Evolutionary conservation across 495 filamentous ascomycete species (phyloP).

Genomic region (Aspergillus avenaceus): DNA sequence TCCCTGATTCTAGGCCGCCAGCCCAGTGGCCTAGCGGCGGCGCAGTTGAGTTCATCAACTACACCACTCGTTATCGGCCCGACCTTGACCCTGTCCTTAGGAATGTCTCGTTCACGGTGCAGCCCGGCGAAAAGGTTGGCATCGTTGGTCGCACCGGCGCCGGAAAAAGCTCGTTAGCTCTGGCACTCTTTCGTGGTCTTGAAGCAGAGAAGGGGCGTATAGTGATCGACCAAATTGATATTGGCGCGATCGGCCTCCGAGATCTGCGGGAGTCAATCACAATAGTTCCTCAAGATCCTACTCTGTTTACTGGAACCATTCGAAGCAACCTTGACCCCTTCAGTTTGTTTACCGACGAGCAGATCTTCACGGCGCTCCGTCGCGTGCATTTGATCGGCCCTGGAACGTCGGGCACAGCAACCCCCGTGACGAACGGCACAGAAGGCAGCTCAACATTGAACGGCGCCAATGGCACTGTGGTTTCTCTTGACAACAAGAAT

Average conservation of each 20-base stretch:
- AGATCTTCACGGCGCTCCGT: constrained; percentile 82
- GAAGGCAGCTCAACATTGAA: constrained; percentile 15
- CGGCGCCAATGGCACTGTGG: constrained; percentile 36
- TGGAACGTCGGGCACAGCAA: constrained; percentile 43
- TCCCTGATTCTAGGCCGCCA: constrained; percentile 72
- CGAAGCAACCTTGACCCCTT: constrained; percentile 96
- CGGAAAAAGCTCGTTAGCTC: constrained; percentile 91
- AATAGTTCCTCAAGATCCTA: constrained; percentile 98
- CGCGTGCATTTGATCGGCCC: constrained; percentile 86
- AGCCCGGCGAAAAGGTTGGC: constrained; percentile 86
- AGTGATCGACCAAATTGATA: constrained; percentile 84
- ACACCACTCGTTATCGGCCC: constrained; percentile 81
- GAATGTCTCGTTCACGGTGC: constrained; percentile 80
- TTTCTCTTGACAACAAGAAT: constrained; percentile 81
- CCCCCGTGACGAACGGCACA: constrained; percentile 37
- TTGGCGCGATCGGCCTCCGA: constrained; percentile 80
- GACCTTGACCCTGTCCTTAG: constrained; percentile 85
- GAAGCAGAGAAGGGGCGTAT: constrained; percentile 92
- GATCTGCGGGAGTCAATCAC: constrained; percentile 93
- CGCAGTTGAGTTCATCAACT: constrained; percentile 79
- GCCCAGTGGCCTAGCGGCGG: constrained; percentile 83
- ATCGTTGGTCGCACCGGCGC: constrained; percentile 96
- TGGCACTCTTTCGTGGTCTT: constrained; percentile 95
- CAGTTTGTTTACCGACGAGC: constrained; percentile 80
- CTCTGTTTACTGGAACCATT: constrained; percentile 93